phyloP scores from a whole-genome alignment of 192 early-diverging fungal genomes.

The Spizellomyces sp. region DNA sequence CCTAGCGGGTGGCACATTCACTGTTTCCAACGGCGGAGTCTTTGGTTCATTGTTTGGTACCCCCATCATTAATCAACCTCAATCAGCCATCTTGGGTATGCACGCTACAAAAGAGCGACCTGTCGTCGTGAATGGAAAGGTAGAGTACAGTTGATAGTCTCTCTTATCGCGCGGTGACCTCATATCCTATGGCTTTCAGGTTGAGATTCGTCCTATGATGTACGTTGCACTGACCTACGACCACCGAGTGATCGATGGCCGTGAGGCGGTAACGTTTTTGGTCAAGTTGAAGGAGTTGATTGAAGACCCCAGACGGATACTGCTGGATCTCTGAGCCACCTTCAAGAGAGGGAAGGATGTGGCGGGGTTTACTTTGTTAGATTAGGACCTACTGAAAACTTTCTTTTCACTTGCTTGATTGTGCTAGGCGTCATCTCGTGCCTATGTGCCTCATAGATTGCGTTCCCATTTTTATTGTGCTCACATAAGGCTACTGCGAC shows the following conservation, averaged over 20 bases:
- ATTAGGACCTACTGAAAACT: no score
- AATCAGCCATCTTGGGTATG: slow-evolving; percentile 97
- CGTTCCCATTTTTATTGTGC: no score
- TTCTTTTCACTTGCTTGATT: no score
- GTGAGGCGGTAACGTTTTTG: slow-evolving; percentile 98
- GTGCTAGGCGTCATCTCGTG: no score
- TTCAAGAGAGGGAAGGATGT: no score
- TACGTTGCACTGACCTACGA: slow-evolving; percentile 98
- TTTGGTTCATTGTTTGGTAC: slow-evolving; percentile 98
- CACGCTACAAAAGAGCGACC: slow-evolving; percentile 97
- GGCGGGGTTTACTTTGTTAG: no score
- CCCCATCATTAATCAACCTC: slow-evolving; percentile 98
- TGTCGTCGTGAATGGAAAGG: slow-evolving; percentile 91
- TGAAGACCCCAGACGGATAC: slow-evolving; percentile 92
- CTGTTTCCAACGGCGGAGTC: slow-evolving; percentile 98
- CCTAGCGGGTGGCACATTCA: slow-evolving; percentile 97
- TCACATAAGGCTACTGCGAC: no score
- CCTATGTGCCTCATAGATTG: no score
- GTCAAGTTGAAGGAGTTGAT: slow-evolving; percentile 95
- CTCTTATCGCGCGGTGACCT: not conserved
- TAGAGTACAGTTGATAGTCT: slow-evolving; percentile 20
- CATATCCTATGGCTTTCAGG: not conserved
- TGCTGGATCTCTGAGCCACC: slow-evolving; percentile 77
- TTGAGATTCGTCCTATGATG: slow-evolving; percentile 70
- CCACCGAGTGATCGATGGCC: slow-evolving; percentile 97